phyloP scores from a whole-genome alignment of 2,329 filamentous ascomycete genomes.

The Pseudogymnoascus sp. region DNA sequence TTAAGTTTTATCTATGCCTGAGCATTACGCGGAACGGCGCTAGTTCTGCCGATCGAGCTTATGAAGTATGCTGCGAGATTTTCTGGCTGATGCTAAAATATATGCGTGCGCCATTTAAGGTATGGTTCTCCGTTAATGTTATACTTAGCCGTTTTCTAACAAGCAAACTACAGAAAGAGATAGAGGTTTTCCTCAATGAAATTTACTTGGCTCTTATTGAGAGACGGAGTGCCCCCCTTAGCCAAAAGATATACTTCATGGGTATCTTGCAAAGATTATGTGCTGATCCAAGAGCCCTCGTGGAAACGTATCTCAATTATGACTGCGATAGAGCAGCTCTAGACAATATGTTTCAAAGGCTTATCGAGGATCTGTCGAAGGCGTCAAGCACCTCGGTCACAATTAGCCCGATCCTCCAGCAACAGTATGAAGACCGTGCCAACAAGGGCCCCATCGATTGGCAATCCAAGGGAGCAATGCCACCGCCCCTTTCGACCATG shows the following conservation, averaged over 20 bases:
- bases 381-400: conserved; percentile 73
- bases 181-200: conserved; percentile 96
- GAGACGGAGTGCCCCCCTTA: conserved; percentile 72
- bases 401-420: conserved; percentile 69
- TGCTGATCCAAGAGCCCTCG: conserved; percentile 76
- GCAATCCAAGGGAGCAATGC: conserved; percentile 77
- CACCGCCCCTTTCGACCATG: conserved; percentile 64
- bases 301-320: conserved; percentile 96
- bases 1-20: conserved; percentile 94
- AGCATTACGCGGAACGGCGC: conserved; percentile 92
- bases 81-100: conserved; percentile 97
- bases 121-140: conserved; percentile 29
- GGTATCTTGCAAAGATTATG: conserved; percentile 76
- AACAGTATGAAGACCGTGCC: conserved; percentile 73
- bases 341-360: conserved; percentile 92
- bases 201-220: conserved; percentile 91
- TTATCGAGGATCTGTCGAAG: conserved; percentile 88
- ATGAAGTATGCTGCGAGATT: conserved; percentile 92
- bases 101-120: conserved; percentile 89
- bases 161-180: conserved; percentile 62
- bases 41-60: conserved; percentile 83
- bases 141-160: conserved; percentile 6
- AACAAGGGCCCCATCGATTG: conserved; percentile 60
- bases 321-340: conserved; percentile 88
- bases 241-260: conserved; percentile 90